Conservation (phyloP, 2,329 filamentous ascomycete species). For the Talaromyces sp. region DNA sequence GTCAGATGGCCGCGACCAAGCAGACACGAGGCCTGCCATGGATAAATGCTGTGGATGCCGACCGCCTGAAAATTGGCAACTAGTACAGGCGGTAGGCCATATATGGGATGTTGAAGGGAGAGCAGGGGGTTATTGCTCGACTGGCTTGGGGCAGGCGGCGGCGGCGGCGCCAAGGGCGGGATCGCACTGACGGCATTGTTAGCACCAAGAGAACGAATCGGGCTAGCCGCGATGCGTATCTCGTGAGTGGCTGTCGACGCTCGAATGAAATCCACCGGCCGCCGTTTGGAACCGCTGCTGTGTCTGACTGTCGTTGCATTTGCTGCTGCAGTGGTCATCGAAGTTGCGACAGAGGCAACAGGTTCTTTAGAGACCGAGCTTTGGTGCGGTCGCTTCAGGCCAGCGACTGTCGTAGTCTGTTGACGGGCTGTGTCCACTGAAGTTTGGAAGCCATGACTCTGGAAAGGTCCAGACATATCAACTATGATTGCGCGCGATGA, state of each 20-base stretch:
- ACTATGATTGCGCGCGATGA: neutral
- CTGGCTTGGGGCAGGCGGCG: neutral
- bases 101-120: constrained; percentile 60
- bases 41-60: constrained; percentile 71
- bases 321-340: neutral
- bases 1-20: constrained; percentile 63
- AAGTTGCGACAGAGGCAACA: neutral
- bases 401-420: constrained; percentile 33
- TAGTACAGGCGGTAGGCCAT: constrained; percentile 59
- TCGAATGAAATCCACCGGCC: constrained; percentile 27
- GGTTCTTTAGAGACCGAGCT: neutral
- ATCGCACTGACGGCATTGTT: neutral
- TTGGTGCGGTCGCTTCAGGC: constrained; percentile 47
- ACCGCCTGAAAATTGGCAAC: constrained; percentile 63
- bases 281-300: constrained; percentile 14
- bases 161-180: constrained; percentile 7
- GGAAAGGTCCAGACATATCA: constrained; percentile 25
- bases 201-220: constrained; percentile 24
- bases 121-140: constrained; percentile 45
- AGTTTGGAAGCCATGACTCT: constrained; percentile 54
- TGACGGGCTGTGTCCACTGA: constrained; percentile 43
- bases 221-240: constrained; percentile 41
- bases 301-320: constrained; percentile 2
- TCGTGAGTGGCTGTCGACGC: constrained; percentile 25
- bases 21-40: constrained; percentile 75